A percentile compares a stretch with the other conserved stretches of the same genome.
Conservation (phyloP, 345 rosid species). For the Excoecaria agallocha region DNA sequence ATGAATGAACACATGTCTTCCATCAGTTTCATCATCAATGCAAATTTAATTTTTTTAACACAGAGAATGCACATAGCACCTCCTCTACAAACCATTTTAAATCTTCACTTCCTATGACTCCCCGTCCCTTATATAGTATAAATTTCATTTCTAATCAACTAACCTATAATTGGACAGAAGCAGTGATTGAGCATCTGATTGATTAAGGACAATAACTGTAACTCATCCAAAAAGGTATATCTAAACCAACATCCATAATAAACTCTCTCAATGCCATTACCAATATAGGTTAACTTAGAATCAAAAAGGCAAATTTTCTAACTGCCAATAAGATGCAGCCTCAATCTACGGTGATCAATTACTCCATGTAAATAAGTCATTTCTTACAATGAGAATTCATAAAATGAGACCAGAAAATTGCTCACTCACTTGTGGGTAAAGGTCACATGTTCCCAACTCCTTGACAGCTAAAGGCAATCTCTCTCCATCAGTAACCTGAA, state of each 20-base stretch:
- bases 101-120: neutral
- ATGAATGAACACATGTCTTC: neutral
- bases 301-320: neutral
- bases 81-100: neutral
- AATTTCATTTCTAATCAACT: neutral
- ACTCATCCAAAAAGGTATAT: no score
- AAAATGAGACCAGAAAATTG: slow-evolving; percentile 20
- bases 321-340: neutral
- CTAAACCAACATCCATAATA: no score
- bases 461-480: slow-evolving; percentile 95
- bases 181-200: neutral
- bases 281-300: no score
- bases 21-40: neutral
- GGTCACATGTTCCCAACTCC: slow-evolving; percentile 99
- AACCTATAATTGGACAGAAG: neutral
- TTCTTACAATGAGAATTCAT: slow-evolving; percentile 7
- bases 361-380: neutral
- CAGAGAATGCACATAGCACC: neutral
- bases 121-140: neutral
- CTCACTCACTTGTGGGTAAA: slow-evolving; percentile 90
- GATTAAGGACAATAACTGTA: neutral
- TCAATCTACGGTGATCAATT: neutral
- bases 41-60: neutral
- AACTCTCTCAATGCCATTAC: no score
- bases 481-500: slow-evolving; percentile 96